Evolutionary conservation across 495 filamentous ascomycete species (phyloP).

Genomic region (Hyaloscypha variabilis): DNA sequence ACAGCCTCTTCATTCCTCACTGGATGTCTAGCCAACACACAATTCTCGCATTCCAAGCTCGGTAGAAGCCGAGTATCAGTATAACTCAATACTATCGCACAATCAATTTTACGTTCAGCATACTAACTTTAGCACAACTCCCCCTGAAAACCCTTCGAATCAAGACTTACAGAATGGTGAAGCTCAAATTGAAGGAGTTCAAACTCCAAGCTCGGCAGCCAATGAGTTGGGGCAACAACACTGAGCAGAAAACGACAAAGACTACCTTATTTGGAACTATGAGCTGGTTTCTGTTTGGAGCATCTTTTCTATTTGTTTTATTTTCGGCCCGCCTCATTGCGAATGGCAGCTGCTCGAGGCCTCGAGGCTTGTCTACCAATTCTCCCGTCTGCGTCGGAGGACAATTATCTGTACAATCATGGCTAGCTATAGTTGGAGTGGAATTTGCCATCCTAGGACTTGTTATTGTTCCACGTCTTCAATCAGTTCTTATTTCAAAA

Average conservation of each 20-base stretch:
- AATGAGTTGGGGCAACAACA: neutral
- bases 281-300: constrained; percentile 9
- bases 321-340: constrained; percentile 2
- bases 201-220: neutral
- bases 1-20: neutral
- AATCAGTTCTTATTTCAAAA: constrained; percentile 6
- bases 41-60: neutral
- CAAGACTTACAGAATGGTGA: constrained; percentile 2
- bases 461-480: neutral
- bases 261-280: neutral
- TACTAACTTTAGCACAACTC: constrained; percentile 11
- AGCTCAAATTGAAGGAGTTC: constrained; percentile 1
- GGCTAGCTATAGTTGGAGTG: constrained; percentile 14
- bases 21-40: neutral
- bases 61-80: neutral
- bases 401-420: constrained; percentile 11
- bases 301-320: neutral
- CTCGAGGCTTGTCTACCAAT: neutral
- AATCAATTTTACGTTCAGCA: neutral
- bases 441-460: constrained; percentile 6
- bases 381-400: constrained; percentile 13
- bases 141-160: too few species aligned
- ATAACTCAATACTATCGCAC: neutral
- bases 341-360: constrained; percentile 4
- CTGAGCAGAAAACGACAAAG: neutral